Conservation (phyloP, 306 rosid species). For the Ammopiptanthus mongolicus region DNA sequence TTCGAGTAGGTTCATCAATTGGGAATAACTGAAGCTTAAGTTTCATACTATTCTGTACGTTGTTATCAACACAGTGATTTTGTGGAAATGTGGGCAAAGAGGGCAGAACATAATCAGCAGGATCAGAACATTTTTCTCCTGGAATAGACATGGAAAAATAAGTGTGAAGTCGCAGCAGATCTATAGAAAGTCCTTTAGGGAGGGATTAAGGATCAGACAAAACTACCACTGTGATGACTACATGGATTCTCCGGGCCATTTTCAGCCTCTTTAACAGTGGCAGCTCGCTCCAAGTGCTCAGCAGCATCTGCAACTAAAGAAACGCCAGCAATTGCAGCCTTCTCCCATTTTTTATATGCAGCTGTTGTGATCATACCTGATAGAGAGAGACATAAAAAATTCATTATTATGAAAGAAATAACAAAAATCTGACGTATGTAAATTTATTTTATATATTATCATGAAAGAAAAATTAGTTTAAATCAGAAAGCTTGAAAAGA, state of each 20-base stretch:
- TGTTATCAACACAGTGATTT: conserved; percentile 49
- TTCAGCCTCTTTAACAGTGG: conserved; percentile 54
- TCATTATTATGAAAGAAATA: neutral
- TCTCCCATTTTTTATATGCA: conserved; percentile 95
- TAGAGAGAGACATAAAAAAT: conserved; percentile 1
- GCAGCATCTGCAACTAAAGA: conserved; percentile 99
- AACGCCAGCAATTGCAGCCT: conserved; percentile 98
- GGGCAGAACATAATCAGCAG: conserved; percentile 38
- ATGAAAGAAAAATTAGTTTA: conserved; percentile 7
- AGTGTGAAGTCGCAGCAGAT: conserved; percentile 16
- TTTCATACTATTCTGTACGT: conserved; percentile 43
- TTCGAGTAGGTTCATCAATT: conserved; percentile 78
- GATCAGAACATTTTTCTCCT: conserved; percentile 53
- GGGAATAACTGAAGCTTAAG: conserved; percentile 95
- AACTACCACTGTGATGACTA: conserved; percentile 24
- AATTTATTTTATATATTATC: neutral
- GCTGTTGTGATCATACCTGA: conserved; percentile 62
- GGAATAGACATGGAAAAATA: conserved; percentile 28
- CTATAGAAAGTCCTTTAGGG: conserved; percentile 4
- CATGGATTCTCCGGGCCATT: conserved; percentile 54
- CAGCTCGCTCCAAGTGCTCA: conserved; percentile 84
- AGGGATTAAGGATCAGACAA: neutral
- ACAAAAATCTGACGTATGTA: neutral
- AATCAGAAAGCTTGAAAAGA: conserved; percentile 1
- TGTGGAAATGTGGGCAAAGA: conserved; percentile 49